Percentiles rank a stretch among this genome's conserved stretches.
phyloP scores from a whole-genome alignment of 768 basidiomycete genomes.

The Collybia nuda region DNA sequence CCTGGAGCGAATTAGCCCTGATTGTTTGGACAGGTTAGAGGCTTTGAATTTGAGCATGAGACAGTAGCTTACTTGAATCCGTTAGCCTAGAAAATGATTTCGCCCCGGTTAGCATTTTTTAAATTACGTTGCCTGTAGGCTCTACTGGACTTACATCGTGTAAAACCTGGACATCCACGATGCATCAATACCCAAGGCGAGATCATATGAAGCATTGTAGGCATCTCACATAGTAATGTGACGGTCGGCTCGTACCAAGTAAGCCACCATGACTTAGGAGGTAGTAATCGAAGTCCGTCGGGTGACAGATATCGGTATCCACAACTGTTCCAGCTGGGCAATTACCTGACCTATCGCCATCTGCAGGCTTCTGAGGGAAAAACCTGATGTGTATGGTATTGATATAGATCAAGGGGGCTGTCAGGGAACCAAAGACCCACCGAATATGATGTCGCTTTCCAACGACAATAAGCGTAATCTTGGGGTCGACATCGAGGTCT shows the following conservation, averaged over 20 bases:
- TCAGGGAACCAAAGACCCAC: slow-evolving; percentile 9
- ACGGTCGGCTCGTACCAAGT: slow-evolving; percentile 65
- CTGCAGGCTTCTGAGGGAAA: slow-evolving; percentile 23
- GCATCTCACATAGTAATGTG: slow-evolving; percentile 42
- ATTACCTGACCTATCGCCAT: slow-evolving; percentile 69
- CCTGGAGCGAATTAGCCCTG: slow-evolving; percentile 68
- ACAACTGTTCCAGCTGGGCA: slow-evolving; percentile 78
- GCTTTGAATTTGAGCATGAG: neutral
- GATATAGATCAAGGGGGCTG: neutral
- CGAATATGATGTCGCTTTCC: slow-evolving; percentile 75
- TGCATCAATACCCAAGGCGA: neutral
- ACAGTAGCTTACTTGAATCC: slow-evolving; percentile 49
- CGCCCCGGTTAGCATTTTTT: neutral
- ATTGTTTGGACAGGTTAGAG: neutral
- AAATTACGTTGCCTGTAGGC: neutral
- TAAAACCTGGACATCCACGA: slow-evolving; percentile 27
- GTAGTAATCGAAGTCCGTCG: slow-evolving; percentile 76
- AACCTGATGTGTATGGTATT: slow-evolving; percentile 25
- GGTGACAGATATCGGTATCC: slow-evolving; percentile 67
- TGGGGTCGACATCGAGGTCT: slow-evolving; percentile 55
- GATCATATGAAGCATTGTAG: slow-evolving; percentile 3
- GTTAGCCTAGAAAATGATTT: slow-evolving; percentile 38
- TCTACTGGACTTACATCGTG: slow-evolving; percentile 35
- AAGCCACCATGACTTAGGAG: slow-evolving; percentile 77
- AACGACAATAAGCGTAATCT: slow-evolving; percentile 77